These are phyloP conservation scores for Amniculicola lignicola DNA, from an alignment of 495 filamentous ascomycete species.

Conservation along the genomic window DNA sequence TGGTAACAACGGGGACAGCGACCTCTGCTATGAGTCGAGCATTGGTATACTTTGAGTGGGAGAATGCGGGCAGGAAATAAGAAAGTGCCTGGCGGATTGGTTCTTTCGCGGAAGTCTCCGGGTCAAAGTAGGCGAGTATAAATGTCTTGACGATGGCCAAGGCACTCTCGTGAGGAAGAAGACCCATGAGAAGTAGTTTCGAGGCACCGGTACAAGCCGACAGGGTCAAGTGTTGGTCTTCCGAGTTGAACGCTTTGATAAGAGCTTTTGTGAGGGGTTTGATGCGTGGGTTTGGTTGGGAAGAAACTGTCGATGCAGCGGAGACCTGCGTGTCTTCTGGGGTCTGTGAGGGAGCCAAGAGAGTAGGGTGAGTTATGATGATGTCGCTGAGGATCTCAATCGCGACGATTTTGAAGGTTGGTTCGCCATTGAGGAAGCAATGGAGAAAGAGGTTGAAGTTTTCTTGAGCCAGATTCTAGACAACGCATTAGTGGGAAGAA, in stretches of 20 bases:
- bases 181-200: conserved; percentile 77
- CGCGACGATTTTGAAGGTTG: conserved; percentile 81
- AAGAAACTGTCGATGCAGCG: conserved; percentile 28
- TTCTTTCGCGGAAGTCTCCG: conserved; percentile 68
- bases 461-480: conserved; percentile 76
- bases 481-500: background rate
- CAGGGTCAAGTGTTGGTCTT: conserved; percentile 62
- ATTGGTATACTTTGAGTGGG: conserved; percentile 75
- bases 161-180: conserved; percentile 46
- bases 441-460: conserved; percentile 93
- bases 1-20: conserved; percentile 64
- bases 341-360: conserved; percentile 48
- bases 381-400: conserved; percentile 94
- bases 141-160: conserved; percentile 77
- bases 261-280: conserved; percentile 74
- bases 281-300: conserved; percentile 49
- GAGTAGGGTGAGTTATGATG: conserved; percentile 76
- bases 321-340: conserved; percentile 38
- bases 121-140: conserved; percentile 86
- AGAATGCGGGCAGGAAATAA: conserved; percentile 96
- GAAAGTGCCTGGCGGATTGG: conserved; percentile 83
- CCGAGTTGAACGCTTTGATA: conserved; percentile 68
- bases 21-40: conserved; percentile 73
- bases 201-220: conserved; percentile 74
- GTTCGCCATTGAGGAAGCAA: conserved; percentile 72